phyloP scores from a whole-genome alignment of 495 filamentous ascomycete species.

The Neurospora sp. region DNA sequence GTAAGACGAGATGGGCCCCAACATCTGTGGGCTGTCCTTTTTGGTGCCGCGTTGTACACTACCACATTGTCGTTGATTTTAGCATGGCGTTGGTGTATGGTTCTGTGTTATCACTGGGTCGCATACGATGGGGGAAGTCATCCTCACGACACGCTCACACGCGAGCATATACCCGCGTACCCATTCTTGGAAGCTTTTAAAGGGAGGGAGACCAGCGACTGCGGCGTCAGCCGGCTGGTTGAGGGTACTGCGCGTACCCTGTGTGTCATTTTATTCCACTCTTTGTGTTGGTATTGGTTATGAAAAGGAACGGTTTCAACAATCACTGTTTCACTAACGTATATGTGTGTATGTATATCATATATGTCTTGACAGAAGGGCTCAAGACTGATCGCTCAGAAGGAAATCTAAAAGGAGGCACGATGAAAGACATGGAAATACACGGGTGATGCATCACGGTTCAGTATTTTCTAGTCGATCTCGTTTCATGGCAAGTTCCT shows the following conservation, averaged over 20 bases:
- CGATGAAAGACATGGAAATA: background rate
- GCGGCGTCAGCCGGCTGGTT: background rate
- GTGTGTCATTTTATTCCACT: background rate
- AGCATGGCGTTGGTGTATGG: slow-evolving; percentile 2
- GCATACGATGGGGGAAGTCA: background rate
- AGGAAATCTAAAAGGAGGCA: background rate
- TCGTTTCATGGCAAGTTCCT: background rate
- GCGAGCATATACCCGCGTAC: background rate
- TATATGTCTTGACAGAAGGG: background rate
- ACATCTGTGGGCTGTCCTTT: background rate
- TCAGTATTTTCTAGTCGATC: too few species aligned
- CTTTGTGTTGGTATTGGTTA: background rate
- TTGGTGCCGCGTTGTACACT: background rate
- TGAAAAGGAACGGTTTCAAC: background rate
- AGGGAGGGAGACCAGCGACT: background rate
- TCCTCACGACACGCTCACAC: background rate
- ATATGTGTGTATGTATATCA: background rate
- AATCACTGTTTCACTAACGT: background rate
- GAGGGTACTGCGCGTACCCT: background rate
- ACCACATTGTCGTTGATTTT: background rate
- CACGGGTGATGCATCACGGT: background rate
- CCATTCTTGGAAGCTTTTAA: background rate
- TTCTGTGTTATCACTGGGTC: background rate
- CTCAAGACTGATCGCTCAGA: background rate
- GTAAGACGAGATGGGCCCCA: background rate